phyloP scores from a whole-genome alignment of 371 early-diverging fungal species.

The Chytridiales sp. region DNA sequence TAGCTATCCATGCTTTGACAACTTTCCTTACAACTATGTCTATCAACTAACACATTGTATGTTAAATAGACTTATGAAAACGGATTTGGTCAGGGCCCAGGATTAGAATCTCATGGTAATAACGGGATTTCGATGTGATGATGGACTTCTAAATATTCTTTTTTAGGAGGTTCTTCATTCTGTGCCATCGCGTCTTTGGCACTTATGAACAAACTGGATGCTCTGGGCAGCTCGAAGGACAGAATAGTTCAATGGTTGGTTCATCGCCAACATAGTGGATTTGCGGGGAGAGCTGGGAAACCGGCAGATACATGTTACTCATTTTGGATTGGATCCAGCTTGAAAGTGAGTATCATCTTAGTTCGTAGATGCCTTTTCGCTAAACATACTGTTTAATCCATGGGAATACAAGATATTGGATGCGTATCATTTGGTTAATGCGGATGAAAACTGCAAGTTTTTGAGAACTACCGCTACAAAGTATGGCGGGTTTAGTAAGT shows the following conservation, averaged over 20 bases:
- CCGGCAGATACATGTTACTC: conserved; percentile 95
- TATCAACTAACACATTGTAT: not conserved
- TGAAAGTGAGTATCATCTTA: conserved; percentile 53
- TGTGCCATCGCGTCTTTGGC: conserved; percentile 87
- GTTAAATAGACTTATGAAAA: conserved; percentile 60
- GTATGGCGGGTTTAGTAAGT: conserved; percentile 83
- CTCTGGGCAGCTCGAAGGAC: conserved; percentile 32
- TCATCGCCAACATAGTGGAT: conserved; percentile 76
- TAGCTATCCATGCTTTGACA: not conserved
- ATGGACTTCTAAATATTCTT: not conserved
- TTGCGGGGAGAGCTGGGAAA: conserved; percentile 92
- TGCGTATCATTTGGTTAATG: conserved; percentile 64
- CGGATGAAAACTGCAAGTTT: conserved; percentile 55
- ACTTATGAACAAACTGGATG: conserved; percentile 61
- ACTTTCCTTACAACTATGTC: conserved; percentile 11
- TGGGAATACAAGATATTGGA: conserved; percentile 70
- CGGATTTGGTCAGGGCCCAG: conserved; percentile 77
- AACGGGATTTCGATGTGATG: not conserved
- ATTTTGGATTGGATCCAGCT: conserved; percentile 93
- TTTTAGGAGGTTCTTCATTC: conserved; percentile 76
- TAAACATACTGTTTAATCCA: not conserved
- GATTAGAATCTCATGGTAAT: conserved; percentile 84
- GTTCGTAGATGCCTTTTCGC: conserved; percentile 6
- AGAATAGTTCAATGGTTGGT: conserved; percentile 83
- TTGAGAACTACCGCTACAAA: conserved; percentile 60